Base-by-base conservation (phyloP, 2,329 filamentous ascomycete species). In the Fusarium virguliforme region DNA sequence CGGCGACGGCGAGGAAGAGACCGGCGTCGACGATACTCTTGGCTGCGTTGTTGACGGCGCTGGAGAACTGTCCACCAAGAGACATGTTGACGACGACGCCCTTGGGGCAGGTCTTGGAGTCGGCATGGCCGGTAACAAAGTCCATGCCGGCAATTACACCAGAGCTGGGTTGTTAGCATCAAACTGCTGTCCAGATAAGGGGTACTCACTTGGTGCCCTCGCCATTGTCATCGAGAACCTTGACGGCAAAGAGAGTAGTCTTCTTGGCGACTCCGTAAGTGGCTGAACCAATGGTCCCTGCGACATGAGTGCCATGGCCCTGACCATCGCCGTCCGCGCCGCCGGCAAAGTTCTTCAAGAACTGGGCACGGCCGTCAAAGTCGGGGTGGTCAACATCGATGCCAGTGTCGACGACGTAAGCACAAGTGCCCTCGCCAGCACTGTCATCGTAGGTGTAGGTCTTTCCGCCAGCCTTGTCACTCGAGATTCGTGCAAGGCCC, bases 81-180 rank as follows among this genome's bases (percentile, higher is more conserved):
- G 85, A 88, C 87, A 89, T 88, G 80, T 85, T 88, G 73, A 86
- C 83, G 15, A 89, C 86, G 40, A 83, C 79, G 28, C 84, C 84
- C 48, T 79, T 82, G 68, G 80, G 77, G 79, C 83, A 85, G 72
- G 68, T 78, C 65, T 80, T 79, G 3, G 68, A 76, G 60, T 76
- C 54, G 18, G 79, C 72, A 71, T 85, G 83, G 13, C 71, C 64
- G 38, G 79, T 78, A 6, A 83, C 83, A 37, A 78, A 85, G 75
- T 85, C 81, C 70, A 85, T 84, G 60, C 83, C 83, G 9, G 82
- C 82, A 43, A 86, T 81, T 70, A 85, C 82, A 58, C 77, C 81
- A 15, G 83, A 83, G 73, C 77, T 81, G 37, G 15, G 30, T 40
- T 38, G n/a, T 38, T 40, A 60, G 34, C 26, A 37, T 41, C n/a